Evolutionary conservation across 768 basidiomycete genomes (phyloP).

Genomic region (Lactarius hatsudake): DNA sequence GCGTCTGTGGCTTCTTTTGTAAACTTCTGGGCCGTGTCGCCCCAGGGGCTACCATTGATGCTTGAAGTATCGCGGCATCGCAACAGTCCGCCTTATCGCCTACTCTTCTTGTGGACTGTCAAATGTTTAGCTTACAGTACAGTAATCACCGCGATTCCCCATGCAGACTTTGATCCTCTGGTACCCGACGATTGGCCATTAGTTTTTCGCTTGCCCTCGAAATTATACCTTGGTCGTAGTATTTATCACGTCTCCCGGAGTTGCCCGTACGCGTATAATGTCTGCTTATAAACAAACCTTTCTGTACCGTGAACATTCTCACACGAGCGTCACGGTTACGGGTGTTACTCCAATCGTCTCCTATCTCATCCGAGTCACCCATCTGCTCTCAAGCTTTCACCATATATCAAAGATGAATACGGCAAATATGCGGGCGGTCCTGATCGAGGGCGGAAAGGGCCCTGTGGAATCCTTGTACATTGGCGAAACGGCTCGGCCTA

Average conservation of each 20-base stretch:
- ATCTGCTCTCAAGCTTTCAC: not conserved
- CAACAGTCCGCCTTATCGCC: not conserved
- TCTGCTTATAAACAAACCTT: no score
- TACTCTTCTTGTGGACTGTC: not conserved
- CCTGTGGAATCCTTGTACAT: slow-evolving; percentile 75
- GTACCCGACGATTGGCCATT: not conserved
- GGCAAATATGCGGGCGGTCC: slow-evolving; percentile 44
- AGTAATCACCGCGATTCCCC: not conserved
- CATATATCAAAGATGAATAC: not conserved
- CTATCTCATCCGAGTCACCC: not conserved
- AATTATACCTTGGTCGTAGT: no score
- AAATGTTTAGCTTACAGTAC: not conserved
- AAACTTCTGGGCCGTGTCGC: not conserved
- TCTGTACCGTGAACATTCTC: no score
- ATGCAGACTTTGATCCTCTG: not conserved
- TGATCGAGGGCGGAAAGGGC: slow-evolving; percentile 74
- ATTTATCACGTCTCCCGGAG: no score
- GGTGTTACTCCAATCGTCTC: not conserved
- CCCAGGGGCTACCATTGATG: not conserved
- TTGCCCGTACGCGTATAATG: no score
- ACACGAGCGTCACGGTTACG: not conserved
- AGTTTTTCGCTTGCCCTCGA: not conserved
- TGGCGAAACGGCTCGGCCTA: slow-evolving; percentile 65
- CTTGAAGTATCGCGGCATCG: not conserved
- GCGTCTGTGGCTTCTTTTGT: not conserved